Percentiles rank a stretch among this genome's conserved stretches.
Evolutionary conservation across 176 grass and related monocot genomes (phyloP).

Genomic region (Phoenix dactylifera): DNA sequence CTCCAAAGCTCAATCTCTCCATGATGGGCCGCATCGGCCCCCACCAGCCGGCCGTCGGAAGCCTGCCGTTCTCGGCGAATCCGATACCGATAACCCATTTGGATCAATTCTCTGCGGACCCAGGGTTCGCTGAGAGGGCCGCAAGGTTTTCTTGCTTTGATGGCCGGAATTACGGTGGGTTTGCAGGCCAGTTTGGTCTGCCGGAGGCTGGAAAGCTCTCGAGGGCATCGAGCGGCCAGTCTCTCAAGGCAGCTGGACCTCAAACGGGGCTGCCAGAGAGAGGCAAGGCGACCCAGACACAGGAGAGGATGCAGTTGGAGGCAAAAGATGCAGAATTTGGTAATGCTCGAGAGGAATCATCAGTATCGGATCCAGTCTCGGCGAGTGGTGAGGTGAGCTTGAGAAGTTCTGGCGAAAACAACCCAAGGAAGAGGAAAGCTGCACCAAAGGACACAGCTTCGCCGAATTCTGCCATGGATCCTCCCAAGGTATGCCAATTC

Average conservation of each 20-base stretch:
- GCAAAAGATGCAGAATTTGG: constrained; percentile 21
- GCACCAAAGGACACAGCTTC: constrained; percentile 40
- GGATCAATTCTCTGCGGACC: constrained; percentile 66
- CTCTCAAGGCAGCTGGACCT: not conserved
- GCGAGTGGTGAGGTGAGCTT: constrained; percentile 37
- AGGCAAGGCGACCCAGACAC: constrained; percentile 7
- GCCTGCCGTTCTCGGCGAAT: constrained; percentile 44
- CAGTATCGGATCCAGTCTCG: constrained; percentile 74
- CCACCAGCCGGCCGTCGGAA: constrained; percentile 21
- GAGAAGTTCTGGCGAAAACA: constrained; percentile 36
- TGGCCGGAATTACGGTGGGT: constrained; percentile 17
- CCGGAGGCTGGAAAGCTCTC: constrained; percentile 29
- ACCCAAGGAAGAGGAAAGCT: constrained; percentile 76
- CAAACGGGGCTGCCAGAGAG: constrained; percentile 12
- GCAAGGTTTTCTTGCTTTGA: constrained; percentile 65
- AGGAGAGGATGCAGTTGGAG: constrained; percentile 15
- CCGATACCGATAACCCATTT: constrained; percentile 37
- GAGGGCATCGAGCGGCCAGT: constrained; percentile 32
- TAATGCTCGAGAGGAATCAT: constrained; percentile 62
- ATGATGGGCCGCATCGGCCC: constrained; percentile 51
- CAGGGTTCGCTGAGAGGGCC: constrained; percentile 56
- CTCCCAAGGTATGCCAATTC: constrained; percentile 42
- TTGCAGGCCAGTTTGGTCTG: constrained; percentile 37
- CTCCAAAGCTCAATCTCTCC: constrained; percentile 66
- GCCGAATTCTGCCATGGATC: constrained; percentile 38